Evolutionary conservation across 345 rosid species (phyloP).

Genomic region (Crucihimalaya himalaica): DNA sequence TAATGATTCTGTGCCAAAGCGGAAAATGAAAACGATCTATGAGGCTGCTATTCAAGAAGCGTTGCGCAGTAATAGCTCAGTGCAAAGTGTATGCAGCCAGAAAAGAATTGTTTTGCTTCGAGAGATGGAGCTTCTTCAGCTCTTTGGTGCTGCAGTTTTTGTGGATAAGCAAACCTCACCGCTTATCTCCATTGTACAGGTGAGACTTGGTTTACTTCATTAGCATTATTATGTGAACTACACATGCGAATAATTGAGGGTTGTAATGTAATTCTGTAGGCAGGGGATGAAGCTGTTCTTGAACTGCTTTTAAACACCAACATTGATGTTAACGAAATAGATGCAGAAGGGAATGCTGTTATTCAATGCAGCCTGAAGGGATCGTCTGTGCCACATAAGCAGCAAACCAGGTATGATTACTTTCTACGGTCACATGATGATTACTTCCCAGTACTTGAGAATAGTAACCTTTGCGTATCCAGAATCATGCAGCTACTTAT

Average conservation of each 20-base stretch:
- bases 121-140: conserved; percentile 75
- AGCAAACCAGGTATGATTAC: conserved; percentile 59
- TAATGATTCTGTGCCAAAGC: conserved; percentile 42
- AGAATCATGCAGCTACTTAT: conserved; percentile 68
- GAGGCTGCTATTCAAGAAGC: conserved; percentile 66
- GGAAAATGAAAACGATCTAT: conserved; percentile 56
- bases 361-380: conserved; percentile 74
- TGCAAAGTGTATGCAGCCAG: conserved; percentile 35
- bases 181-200: conserved; percentile 63
- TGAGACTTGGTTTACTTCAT: conserved; percentile 20
- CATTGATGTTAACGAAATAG: conserved; percentile 58
- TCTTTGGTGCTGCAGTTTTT: conserved; percentile 54
- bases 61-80: conserved; percentile 39
- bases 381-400: conserved; percentile 51
- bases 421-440: background rate
- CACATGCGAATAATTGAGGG: background rate
- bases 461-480: conserved; percentile 26
- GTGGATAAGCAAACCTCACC: conserved; percentile 54
- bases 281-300: conserved; percentile 70
- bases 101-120: conserved; percentile 63
- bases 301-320: conserved; percentile 65
- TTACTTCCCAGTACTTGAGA: conserved; percentile 13
- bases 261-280: conserved; percentile 45
- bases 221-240: background rate
- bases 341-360: conserved; percentile 73